Percentiles rank a stretch among this genome's conserved stretches.
Evolutionary conservation across 768 basidiomycete species (phyloP).

Genomic region (Gyrodon lividus): DNA sequence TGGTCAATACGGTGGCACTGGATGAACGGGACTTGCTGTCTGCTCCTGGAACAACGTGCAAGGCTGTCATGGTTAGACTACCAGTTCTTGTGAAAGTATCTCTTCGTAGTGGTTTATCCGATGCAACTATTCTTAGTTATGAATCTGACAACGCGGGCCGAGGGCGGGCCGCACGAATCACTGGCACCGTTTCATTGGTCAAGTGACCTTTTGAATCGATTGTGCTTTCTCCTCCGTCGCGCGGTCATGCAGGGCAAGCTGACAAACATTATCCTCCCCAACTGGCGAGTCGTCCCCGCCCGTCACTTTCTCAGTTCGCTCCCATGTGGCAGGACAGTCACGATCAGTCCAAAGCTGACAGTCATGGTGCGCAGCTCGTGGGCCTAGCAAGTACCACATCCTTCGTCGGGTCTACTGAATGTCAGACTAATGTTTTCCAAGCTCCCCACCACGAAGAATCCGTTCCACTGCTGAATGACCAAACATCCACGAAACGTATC

Average conservation of each 20-base stretch:
- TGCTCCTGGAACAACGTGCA: constrained; percentile 4
- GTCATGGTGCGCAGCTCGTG: background rate
- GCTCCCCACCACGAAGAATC: background rate
- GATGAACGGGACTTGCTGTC: constrained; percentile 17
- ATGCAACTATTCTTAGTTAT: too few species aligned
- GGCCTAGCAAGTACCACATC: background rate
- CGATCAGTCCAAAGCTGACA: background rate
- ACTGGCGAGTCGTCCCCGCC: too few species aligned
- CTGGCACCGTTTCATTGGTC: too few species aligned
- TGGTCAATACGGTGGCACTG: constrained; percentile 5
- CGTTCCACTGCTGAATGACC: background rate
- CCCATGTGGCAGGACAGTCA: background rate
- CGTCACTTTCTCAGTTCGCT: constrained; percentile 3
- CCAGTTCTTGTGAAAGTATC: too few species aligned
- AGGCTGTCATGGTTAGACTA: too few species aligned
- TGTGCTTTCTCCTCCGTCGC: too few species aligned
- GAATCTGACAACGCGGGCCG: too few species aligned
- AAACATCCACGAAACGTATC: constrained; percentile 39
- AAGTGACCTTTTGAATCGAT: too few species aligned
- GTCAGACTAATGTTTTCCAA: background rate
- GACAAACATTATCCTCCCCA: too few species aligned
- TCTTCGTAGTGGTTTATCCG: too few species aligned
- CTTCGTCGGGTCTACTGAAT: background rate
- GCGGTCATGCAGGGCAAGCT: too few species aligned
- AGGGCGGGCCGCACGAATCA: too few species aligned